phyloP scores from a whole-genome alignment of 2,329 filamentous ascomycete genomes.

The Aspergillus jensenii region DNA sequence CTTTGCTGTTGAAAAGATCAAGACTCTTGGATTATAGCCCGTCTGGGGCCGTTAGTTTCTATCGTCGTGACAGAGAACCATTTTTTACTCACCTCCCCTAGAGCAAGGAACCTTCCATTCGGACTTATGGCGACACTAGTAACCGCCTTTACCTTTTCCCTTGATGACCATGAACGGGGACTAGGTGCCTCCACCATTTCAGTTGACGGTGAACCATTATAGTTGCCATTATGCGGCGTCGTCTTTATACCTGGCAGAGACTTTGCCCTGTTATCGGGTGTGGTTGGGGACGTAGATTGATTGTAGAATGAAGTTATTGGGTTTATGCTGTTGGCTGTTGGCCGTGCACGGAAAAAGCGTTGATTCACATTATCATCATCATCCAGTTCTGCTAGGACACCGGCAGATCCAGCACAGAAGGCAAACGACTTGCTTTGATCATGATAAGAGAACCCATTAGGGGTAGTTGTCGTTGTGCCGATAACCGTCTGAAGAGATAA shows the following conservation, averaged over 20 bases:
- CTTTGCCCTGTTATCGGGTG: constrained; percentile 57
- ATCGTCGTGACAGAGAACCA: not conserved
- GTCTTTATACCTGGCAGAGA: constrained; percentile 57
- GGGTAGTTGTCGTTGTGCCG: constrained; percentile 81
- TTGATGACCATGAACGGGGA: constrained; percentile 78
- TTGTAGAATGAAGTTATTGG: constrained; percentile 55
- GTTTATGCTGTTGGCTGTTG: constrained; percentile 67
- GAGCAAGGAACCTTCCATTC: constrained; percentile 82
- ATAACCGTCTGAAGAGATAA: constrained; percentile 81
- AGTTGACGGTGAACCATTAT: constrained; percentile 47
- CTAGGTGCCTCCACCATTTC: constrained; percentile 59
- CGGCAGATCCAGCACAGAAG: constrained; percentile 88
- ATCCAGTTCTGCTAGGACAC: constrained; percentile 81
- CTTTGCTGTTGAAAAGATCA: constrained; percentile 78
- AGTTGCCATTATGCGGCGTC: constrained; percentile 41
- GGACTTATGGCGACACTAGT: constrained; percentile 86
- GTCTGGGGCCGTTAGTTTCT: constrained; percentile 54
- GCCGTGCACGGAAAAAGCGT: constrained; percentile 86
- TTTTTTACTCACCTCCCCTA: constrained; percentile 67
- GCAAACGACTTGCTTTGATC: constrained; percentile 71
- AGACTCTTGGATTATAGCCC: constrained; percentile 85
- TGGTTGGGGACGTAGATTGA: constrained; percentile 56
- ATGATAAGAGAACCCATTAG: constrained; percentile 82
- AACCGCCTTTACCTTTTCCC: constrained; percentile 90
- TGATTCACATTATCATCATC: constrained; percentile 65